Base-by-base conservation (phyloP, 192 early-diverging fungal genomes). In the Backusella sp. region DNA sequence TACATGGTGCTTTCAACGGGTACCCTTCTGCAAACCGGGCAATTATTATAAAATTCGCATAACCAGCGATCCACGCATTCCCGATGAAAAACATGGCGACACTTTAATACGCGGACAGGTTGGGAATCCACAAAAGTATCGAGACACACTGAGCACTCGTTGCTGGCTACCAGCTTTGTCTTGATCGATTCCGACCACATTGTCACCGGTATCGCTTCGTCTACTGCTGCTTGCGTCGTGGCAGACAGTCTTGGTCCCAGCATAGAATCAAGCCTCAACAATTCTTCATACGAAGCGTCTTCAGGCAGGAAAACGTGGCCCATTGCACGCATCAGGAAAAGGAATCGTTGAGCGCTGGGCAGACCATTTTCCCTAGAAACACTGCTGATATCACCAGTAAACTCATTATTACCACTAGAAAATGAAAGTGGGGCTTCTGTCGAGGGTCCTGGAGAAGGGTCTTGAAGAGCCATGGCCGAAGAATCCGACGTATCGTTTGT, bases 11-110 rank as follows among this genome's bases (percentile, higher is more conserved):
- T 42, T 44, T 70, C 35, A 23, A 71, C 86, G n/a, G 86, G 84
- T 17, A 83, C 81, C 32, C 84, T 75, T 49, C 88, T 77, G 75
- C 88, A 89, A 21, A 89, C 88, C 15, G 88, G 88, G 69, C 88
- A 89, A 21, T 82, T 75, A 59, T 86, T 82, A 15, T 80, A 77
- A 30, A 80, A 78, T 74, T 88, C 80, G 4, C 84, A 72, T 12
- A 89, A 77, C 88, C 88, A 89, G 14, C 75, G 80, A 69, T 88
- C 88, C 37, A 89, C 84, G 70, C 88, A 89, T 6, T 77, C 82
- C 26, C 76, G 70, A 72, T 89, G 88, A 70, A 86, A 89, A 53
- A 84, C 85, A 53, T 89, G 86, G 19, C 77, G 79, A 68, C 88
- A 89, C 44, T 86, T 84, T 35, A 89, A 74, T 21, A 77, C 74